Evolutionary conservation across 164 flowering plant species (phyloP).

Genomic region (Stephania cephalantha): DNA sequence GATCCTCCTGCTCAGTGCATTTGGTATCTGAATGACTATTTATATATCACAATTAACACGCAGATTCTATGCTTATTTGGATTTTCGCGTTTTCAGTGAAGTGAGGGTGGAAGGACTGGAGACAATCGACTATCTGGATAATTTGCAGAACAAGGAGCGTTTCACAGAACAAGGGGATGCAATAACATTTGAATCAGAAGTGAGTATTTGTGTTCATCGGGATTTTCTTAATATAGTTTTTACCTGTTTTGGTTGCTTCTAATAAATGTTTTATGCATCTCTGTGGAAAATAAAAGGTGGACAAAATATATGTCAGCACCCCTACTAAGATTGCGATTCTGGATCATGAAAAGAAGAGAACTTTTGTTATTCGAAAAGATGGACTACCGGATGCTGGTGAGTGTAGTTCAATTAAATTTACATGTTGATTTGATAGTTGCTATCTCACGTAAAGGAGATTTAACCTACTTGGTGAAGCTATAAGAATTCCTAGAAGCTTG

Average conservation of each 20-base stretch:
- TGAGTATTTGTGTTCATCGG: constrained; percentile 22
- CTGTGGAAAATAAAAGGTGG: constrained; percentile 17
- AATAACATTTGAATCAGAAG: constrained; percentile 77
- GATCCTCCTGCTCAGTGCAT: neutral
- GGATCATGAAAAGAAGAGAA: constrained; percentile 88
- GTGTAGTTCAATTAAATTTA: constrained; percentile 7
- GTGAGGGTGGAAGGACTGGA: constrained; percentile 93
- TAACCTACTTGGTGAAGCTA: neutral
- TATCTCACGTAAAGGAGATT: neutral
- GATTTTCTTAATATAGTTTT: neutral
- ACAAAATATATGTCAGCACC: constrained; percentile 53
- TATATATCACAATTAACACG: neutral
- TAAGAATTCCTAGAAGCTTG: neutral
- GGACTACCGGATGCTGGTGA: constrained; percentile 43
- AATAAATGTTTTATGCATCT: constrained; percentile 3
- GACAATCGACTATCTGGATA: constrained; percentile 89
- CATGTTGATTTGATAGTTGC: neutral
- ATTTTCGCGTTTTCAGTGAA: constrained; percentile 50
- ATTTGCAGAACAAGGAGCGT: constrained; percentile 59
- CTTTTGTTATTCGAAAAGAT: constrained; percentile 56
- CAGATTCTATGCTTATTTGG: neutral
- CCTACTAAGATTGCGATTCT: constrained; percentile 88
- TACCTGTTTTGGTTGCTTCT: constrained; percentile 6
- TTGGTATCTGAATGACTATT: neutral
- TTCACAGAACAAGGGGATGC: constrained; percentile 97